Base-by-base conservation (phyloP, 805 yeast species). In the Clavispora asparagi region DNA sequence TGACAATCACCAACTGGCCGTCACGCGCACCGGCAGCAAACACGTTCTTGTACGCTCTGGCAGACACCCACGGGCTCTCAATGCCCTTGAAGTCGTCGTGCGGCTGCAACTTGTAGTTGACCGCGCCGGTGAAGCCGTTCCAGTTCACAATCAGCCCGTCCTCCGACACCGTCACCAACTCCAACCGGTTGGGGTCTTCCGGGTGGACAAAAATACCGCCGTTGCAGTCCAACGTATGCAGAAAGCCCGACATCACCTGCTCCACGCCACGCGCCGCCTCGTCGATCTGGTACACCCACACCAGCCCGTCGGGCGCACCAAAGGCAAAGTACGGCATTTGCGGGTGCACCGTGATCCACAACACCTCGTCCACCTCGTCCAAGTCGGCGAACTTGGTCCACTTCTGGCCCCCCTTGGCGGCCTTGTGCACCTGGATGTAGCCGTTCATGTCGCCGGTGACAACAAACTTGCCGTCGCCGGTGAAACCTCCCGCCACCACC, bases 391-490 rank as follows among this genome's bases (percentile, higher is more conserved):
- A 71, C 56, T 77, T 68, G 51, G 72, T 75, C 98, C 98, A 92
- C 47, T 79, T 78, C 62, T 91, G 89, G 27, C 95, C 97, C 39
- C 85, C 84, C 56, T 84, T 83, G 40, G 76, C 64, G 7, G 91
- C 70, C 60, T 81, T 79, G 70, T 83, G 87, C 13, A 90, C 80
- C 55, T 87, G 74, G 28, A 92, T 74, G 57, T 81, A 81, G 44
- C 99, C 98, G 45, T 82, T 82, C 99, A 94, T 94, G 67, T 95
- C 99, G 35, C 92, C 98, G 6, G 97, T 85, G 11, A 94, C 76
- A 38, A 87, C 71, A 58, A 73, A 90, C 39, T 80, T 75, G 25
- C 98, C 99, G 58, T 88, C 94, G 32, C 73, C 66, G 1, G 96
- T 82, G 66, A 94, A 94, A 0, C 83, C 89, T 43, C 94, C 91